A percentile compares a stretch with the other conserved stretches of the same genome.
Evolutionary conservation across 495 filamentous ascomycete genomes (phyloP).

Genomic region (Tuber calosporum): DNA sequence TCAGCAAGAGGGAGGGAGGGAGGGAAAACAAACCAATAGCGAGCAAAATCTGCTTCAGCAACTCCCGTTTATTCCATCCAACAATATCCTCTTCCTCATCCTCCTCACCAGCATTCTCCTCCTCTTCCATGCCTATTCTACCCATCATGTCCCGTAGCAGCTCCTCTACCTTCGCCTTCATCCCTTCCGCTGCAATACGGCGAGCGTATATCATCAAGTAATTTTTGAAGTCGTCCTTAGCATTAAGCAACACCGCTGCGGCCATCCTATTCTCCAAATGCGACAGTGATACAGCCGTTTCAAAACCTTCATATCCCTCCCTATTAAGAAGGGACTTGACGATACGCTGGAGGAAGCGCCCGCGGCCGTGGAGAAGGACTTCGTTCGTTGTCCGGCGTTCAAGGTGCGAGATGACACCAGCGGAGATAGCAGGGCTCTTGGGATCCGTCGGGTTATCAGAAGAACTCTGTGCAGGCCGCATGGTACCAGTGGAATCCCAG

Average conservation of each 20-base stretch:
- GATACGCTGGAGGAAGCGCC: constrained; percentile 78
- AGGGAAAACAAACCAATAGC: constrained; percentile 67
- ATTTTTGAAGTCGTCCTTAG: constrained; percentile 80
- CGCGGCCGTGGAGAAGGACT: constrained; percentile 80
- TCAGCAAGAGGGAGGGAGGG: constrained; percentile 7
- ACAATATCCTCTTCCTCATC: constrained; percentile 57
- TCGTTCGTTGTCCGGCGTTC: constrained; percentile 93
- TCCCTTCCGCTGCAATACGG: constrained; percentile 80
- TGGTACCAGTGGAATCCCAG: constrained; percentile 80
- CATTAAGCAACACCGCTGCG: constrained; percentile 73
- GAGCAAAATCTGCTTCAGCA: constrained; percentile 81
- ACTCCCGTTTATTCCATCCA: constrained; percentile 77
- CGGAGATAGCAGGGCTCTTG: constrained; percentile 60
- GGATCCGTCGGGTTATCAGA: constrained; percentile 44
- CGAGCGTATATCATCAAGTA: constrained; percentile 96
- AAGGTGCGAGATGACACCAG: constrained; percentile 83
- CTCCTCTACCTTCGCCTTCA: constrained; percentile 84
- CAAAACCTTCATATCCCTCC: constrained; percentile 88
- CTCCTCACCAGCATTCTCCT: constrained; percentile 49
- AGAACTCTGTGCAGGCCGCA: constrained; percentile 63
- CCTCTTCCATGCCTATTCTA: constrained; percentile 46
- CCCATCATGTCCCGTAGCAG: constrained; percentile 72
- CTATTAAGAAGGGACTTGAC: constrained; percentile 75
- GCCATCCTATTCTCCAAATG: constrained; percentile 94
- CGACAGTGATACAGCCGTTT: constrained; percentile 81